phyloP scores from a whole-genome alignment of 176 grass and related monocot species.

The Oryza australiensis region DNA sequence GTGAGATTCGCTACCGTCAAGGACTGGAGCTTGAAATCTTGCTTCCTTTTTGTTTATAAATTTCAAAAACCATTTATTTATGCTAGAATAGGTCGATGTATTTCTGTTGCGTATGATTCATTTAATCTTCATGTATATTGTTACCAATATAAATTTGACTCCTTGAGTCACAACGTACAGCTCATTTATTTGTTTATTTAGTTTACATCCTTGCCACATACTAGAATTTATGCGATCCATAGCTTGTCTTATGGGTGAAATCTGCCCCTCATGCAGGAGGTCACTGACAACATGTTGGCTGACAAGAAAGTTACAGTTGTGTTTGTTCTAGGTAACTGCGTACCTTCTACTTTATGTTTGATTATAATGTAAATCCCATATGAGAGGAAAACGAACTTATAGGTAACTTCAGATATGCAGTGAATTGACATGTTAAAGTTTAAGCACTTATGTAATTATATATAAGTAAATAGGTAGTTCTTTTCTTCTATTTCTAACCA shows the following conservation, averaged over 20 bases:
- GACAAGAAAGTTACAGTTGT: constrained; percentile 66
- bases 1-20: background rate
- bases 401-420: constrained; percentile 21
- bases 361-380: background rate
- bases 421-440: background rate
- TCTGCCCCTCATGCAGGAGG: constrained; percentile 41
- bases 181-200: background rate
- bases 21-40: background rate
- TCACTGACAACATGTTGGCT: constrained; percentile 47
- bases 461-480: background rate
- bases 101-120: background rate
- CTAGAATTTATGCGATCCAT: background rate
- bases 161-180: background rate
- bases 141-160: background rate
- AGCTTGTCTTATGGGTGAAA: constrained; percentile 9
- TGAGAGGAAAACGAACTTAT: background rate
- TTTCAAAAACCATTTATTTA: background rate
- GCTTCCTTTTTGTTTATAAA: background rate
- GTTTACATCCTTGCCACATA: background rate
- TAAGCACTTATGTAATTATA: background rate
- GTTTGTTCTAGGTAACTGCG: constrained; percentile 65
- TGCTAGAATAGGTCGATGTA: background rate
- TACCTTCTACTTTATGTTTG: background rate
- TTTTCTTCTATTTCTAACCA: constrained; percentile 24
- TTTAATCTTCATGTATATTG: background rate